Base-by-base conservation (phyloP, 345 rosid species). In the Rhodamnia argentea region DNA sequence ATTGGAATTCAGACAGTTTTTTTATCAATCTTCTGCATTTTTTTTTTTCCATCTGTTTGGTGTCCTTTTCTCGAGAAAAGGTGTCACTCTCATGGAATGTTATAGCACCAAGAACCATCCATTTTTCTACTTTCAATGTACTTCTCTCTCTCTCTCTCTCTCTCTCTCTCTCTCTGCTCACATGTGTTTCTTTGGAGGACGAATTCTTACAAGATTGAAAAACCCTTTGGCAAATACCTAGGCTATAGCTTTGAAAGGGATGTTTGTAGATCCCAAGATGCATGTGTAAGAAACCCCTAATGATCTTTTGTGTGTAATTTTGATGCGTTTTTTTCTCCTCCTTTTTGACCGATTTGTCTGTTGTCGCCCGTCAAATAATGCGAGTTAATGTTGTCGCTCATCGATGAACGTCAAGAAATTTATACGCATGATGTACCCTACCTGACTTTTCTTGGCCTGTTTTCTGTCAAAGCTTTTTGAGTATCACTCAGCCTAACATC, bases 91-190 rank as follows among this genome's bases (percentile, higher is more conserved):
- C 76, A 14, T 18, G 83, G 85, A 44, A 82, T 85, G 87, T n/a
- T 22, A 85, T 75, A 81, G 52, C 84, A 52, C 32, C 13, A 76
- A 86, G 89, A 90, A 86, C 54, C 88, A 88, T 88, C 91, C 89
- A 87, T 88, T 81, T 90, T 87, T 86, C 86, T 86, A 89, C 86
- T 88, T 87, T 89, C 91, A 82, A 92, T 85, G 78, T 56, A 84
- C 76, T 59, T 32, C 54, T 52, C 32, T 37, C 74, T 53, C 40
- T 86, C 81, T 32, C 54, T 52, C 32, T 37, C 74, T 53, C 40
- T 86, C 81, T 54, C 86, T 83, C 75, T 85, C 56, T 76, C 9
- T 54, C 74, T 52, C 1, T 37, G 74, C 20, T 62, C 40, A 52
- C 76, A 60, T 85, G 83, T 83, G 59, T n/a, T n/a, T 13, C 60